phyloP scores from a whole-genome alignment of 306 rosid species.

The Sophora flavescens region DNA sequence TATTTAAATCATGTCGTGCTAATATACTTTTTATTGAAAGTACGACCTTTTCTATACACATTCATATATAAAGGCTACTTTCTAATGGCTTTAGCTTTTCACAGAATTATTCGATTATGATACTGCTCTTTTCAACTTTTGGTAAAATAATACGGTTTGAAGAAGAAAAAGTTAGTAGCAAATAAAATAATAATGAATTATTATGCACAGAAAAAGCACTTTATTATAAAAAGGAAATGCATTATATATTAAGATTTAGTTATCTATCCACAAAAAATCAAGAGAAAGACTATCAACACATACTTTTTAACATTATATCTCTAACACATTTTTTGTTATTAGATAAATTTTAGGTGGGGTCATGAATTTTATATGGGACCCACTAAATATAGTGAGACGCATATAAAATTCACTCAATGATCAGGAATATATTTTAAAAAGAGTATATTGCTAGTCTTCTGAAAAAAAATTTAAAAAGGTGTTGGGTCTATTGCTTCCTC shows the following conservation, averaged over 20 bases:
- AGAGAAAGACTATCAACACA: too few species aligned
- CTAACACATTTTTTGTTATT: too few species aligned
- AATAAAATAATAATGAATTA: neutral
- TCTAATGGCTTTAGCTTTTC: constrained; percentile 38
- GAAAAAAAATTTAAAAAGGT: neutral
- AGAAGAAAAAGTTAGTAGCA: neutral
- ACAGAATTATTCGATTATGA: constrained; percentile 43
- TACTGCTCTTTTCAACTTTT: constrained; percentile 37
- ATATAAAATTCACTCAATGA: too few species aligned
- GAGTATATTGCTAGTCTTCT: too few species aligned
- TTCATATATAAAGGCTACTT: constrained; percentile 18
- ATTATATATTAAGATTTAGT: too few species aligned
- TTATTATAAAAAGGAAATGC: neutral
- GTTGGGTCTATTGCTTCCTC: constrained; percentile 29
- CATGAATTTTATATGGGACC: too few species aligned
- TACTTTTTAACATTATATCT: too few species aligned
- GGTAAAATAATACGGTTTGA: neutral
- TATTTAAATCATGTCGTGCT: constrained; percentile 5
- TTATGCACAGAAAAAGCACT: constrained; percentile 21
- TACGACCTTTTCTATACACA: constrained; percentile 47
- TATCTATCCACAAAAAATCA: too few species aligned
- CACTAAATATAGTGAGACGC: too few species aligned
- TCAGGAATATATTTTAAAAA: too few species aligned
- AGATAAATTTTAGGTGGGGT: too few species aligned
- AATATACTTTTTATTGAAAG: neutral